Percentiles rank a stretch among this genome's conserved stretches.
phyloP scores from a whole-genome alignment of 768 basidiomycete genomes.

The Mrakia frigida region DNA sequence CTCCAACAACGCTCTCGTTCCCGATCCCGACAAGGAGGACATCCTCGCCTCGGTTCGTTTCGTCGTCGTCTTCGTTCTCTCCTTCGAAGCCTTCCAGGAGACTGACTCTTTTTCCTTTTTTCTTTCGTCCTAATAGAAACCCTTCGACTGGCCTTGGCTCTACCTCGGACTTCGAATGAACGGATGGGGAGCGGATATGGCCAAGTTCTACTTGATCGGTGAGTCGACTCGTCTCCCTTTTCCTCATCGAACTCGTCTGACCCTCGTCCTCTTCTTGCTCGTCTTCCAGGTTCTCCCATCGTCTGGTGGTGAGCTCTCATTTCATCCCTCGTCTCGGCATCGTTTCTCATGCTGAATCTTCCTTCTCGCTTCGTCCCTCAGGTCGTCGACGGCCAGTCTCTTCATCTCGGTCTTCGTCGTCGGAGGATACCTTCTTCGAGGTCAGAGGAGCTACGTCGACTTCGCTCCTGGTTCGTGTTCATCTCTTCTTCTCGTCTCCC shows the following conservation, averaged over 20 bases:
- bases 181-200: constrained; percentile 80
- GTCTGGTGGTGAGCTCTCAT: constrained; percentile 66
- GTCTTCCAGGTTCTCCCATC: constrained; percentile 63
- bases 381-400: constrained; percentile 54
- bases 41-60: constrained; percentile 77
- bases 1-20: constrained; percentile 94
- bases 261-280: not conserved
- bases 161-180: constrained; percentile 92
- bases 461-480: constrained; percentile 74
- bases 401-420: constrained; percentile 53
- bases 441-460: constrained; percentile 83
- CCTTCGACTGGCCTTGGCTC: constrained; percentile 89
- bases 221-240: constrained; percentile 41
- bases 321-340: not conserved
- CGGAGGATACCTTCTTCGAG: constrained; percentile 68
- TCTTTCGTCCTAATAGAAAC: constrained; percentile 45
- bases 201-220: constrained; percentile 75
- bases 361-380: not conserved
- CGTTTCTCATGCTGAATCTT: too few relatives aligned
- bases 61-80: not conserved
- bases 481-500: not conserved
- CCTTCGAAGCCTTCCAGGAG: not conserved
- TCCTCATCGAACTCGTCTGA: not conserved
- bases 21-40: constrained; percentile 97
- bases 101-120: not conserved